phyloP scores from a whole-genome alignment of 1,284 basidiomycete genomes.

The Melampsora americana region DNA sequence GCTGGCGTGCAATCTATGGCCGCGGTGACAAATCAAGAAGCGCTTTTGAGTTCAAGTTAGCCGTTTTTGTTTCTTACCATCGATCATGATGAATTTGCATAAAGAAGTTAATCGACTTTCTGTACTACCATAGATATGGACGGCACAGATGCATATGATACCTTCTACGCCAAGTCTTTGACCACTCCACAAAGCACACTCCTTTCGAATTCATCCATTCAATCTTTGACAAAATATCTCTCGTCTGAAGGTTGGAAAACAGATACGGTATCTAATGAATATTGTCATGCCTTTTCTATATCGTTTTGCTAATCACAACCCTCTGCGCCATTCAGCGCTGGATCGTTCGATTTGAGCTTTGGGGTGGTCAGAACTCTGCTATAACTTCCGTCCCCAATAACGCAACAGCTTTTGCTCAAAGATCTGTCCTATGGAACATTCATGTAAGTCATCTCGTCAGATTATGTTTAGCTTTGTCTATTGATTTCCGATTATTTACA shows the following conservation, averaged over 20 bases:
- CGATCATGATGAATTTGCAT: too few relatives aligned
- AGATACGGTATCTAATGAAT: conserved; percentile 22
- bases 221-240: conserved; percentile 48
- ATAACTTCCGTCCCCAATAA: conserved; percentile 17
- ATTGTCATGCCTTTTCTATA: too few relatives aligned
- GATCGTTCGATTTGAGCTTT: conserved; percentile 28
- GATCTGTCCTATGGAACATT: conserved; percentile 6
- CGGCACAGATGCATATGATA: conserved; percentile 41
- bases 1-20: background rate
- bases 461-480: too few relatives aligned
- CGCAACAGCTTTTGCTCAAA: conserved; percentile 33
- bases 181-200: conserved; percentile 47
- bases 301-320: too few relatives aligned
- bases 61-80: too few relatives aligned
- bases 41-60: conserved; percentile 8
- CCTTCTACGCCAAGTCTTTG: conserved; percentile 49
- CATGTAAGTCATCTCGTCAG: conserved; percentile 5
- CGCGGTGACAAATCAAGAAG: too few relatives aligned
- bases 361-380: conserved; percentile 23
- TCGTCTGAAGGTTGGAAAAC: conserved; percentile 44
- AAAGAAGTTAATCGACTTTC: background rate
- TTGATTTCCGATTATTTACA: background rate
- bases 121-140: conserved; percentile 7
- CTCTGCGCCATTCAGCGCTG: background rate
- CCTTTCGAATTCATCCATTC: conserved; percentile 45